Evolutionary conservation across 2,329 filamentous ascomycete species (phyloP), one percentile per base, ranked within the genome.

Genomic region (Clarireedia sp.): DNA sequence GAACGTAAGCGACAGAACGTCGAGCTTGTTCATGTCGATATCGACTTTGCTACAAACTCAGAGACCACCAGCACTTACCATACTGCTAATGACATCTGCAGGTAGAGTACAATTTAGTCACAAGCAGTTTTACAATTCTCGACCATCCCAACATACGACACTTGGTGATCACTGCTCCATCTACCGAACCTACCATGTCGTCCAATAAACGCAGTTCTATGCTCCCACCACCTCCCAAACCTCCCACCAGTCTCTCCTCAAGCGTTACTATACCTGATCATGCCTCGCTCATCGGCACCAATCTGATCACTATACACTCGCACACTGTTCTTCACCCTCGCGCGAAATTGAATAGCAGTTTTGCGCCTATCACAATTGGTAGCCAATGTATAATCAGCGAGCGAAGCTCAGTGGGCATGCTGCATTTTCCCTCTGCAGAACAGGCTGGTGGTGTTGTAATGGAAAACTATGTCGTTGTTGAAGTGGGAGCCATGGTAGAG

Each of bases 261-360:
- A 76, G 77, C 17, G 72, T 85, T 55, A 77, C 76, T 29, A 83
- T 87, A 57, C 79, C 82, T 66, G 82, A 86, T 61, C 78, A 78
- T 57, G 81, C 83, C 10, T 72, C 80, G 17, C 73, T 87, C 17
- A 81, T 75, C 17, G 94, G 94, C 60, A 83, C 80, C 2, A 80
- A 95, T 68, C 85, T 83, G 1, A 89, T 99, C 60, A 85, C 82
- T 45, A 83, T 97, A 60, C 85, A 85, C 55, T 78, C 87, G 23
- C 85, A 90, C 66, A 85, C 83, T 3, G 81, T 96, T 6, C 73
- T 99, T n/a, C 92, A 97, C 66, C 91, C 94, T 1, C 88, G 91
- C 48, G 82, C 85, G 16, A 83, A 85, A 59, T 79, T 96, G 55
- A 87, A 90, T 65, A 86, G 92, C 8, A 83, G 83, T 56, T 78